Conservation (phyloP, 345 rosid genomes). For the Barbarea vulgaris region DNA sequence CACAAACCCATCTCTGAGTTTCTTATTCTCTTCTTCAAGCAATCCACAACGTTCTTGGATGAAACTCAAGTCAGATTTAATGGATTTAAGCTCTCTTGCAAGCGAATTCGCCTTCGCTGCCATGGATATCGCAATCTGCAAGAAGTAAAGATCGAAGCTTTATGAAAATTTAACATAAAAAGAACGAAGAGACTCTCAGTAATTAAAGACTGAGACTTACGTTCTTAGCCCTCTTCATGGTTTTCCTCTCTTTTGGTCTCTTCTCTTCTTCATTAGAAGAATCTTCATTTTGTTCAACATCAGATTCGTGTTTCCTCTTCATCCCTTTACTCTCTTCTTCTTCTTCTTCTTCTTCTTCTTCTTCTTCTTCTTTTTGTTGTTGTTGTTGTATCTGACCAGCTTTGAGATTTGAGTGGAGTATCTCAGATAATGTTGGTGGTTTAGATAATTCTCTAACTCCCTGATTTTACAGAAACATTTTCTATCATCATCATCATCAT, state of each 20-base stretch:
- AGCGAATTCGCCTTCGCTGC: conserved; percentile 79
- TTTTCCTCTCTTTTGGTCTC: conserved; percentile 49
- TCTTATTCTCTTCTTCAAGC: conserved; percentile 85
- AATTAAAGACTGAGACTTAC: conserved; percentile 40
- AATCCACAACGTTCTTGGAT: conserved; percentile 74
- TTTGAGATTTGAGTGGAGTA: conserved; percentile 55
- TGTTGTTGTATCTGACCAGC: conserved; percentile 34
- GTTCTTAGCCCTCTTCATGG: conserved; percentile 72
- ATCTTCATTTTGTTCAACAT: conserved; percentile 44
- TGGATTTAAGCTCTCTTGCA: conserved; percentile 71
- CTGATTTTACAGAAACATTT: conserved; percentile 38
- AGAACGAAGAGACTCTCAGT: neutral
- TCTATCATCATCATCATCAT: neutral
- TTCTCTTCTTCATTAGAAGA: conserved; percentile 47
- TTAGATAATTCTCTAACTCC: conserved; percentile 82
- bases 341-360: conserved; percentile 37
- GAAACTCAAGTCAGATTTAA: conserved; percentile 71
- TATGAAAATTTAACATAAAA: neutral
- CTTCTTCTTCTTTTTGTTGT: conserved; percentile 36
- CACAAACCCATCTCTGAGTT: conserved; percentile 76
- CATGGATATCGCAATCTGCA: conserved; percentile 87
- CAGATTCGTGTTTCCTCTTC: conserved; percentile 72
- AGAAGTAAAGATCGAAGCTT: conserved; percentile 12
- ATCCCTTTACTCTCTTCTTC: conserved; percentile 47
- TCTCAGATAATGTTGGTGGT: conserved; percentile 78